Percentiles rank a stretch among this genome's conserved stretches.
Conservation (phyloP, 2,329 filamentous ascomycete species). For the Cercospora beticola region DNA sequence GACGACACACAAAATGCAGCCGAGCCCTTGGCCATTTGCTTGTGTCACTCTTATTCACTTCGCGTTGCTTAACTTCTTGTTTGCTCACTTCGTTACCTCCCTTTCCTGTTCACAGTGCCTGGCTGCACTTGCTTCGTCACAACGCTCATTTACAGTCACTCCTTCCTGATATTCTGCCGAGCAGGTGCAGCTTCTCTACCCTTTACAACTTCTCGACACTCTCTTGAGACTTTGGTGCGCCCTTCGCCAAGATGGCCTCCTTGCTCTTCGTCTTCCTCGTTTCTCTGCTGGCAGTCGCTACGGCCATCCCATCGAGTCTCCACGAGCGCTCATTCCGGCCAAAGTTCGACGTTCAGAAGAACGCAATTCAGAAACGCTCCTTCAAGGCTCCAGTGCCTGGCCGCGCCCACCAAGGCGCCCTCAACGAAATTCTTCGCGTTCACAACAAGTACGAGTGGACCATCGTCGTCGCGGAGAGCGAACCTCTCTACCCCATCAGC, state of each 20-base stretch:
- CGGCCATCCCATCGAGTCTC: slow-evolving; percentile 34
- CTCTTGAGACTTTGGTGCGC: background rate
- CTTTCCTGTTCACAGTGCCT: background rate
- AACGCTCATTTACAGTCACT: background rate
- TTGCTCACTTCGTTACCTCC: background rate
- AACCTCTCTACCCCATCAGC: background rate
- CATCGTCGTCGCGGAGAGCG: slow-evolving; percentile 21
- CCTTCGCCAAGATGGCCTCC: slow-evolving; percentile 3
- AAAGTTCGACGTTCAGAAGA: too few relatives aligned
- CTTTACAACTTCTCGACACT: background rate
- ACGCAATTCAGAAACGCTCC: slow-evolving; percentile 10
- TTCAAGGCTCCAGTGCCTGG: slow-evolving; percentile 45
- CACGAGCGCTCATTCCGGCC: too few relatives aligned
- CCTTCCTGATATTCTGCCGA: background rate
- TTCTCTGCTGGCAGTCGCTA: slow-evolving; percentile 43
- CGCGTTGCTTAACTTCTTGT: background rate
- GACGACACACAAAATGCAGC: background rate
- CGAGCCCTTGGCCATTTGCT: slow-evolving; percentile 2
- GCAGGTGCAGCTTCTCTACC: background rate
- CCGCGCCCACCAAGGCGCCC: slow-evolving; percentile 57
- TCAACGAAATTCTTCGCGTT: slow-evolving; percentile 62
- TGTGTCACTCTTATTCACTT: slow-evolving; percentile 4
- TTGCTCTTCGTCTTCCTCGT: slow-evolving; percentile 47
- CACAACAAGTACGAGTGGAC: slow-evolving; percentile 63
- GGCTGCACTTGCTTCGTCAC: background rate